Percentiles rank a stretch among this genome's conserved stretches.
These are phyloP conservation scores for Moesziomyces sp. DNA, from an alignment of 1,284 basidiomycete genomes.

Conservation along the genomic window DNA sequence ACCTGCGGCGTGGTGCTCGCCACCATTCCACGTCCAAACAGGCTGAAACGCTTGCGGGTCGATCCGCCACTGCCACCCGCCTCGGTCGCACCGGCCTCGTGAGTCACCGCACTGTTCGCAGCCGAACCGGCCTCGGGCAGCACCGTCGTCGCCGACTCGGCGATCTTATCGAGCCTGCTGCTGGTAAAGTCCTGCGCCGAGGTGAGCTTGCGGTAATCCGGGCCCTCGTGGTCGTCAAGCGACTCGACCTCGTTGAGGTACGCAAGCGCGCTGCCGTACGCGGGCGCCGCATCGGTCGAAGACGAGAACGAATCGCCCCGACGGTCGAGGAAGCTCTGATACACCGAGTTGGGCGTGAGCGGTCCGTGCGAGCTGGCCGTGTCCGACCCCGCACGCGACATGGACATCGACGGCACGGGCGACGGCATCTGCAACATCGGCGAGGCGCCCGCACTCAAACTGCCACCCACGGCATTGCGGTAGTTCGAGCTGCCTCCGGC, in stretches of 20 bases:
- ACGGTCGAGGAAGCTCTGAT: slow-evolving; percentile 45
- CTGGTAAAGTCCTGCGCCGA: slow-evolving; percentile 11
- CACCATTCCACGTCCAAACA: slow-evolving; percentile 26
- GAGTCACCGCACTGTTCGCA: too few relatives aligned
- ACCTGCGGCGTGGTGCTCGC: slow-evolving; percentile 14
- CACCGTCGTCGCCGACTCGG: neutral
- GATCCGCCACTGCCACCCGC: slow-evolving; percentile 1
- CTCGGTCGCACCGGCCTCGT: slow-evolving; percentile 3
- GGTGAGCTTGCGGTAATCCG: slow-evolving; percentile 11
- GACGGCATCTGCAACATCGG: slow-evolving; percentile 38
- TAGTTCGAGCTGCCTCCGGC: slow-evolving; percentile 13
- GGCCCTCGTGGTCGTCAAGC: slow-evolving; percentile 15
- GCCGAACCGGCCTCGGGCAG: too few relatives aligned
- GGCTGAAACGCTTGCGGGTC: slow-evolving; percentile 30
- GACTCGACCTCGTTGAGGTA: slow-evolving; percentile 24
- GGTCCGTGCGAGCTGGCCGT: slow-evolving; percentile 45
- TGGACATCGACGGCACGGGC: slow-evolving; percentile 34
- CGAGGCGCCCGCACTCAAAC: slow-evolving; percentile 16
- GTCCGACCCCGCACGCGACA: slow-evolving; percentile 45
- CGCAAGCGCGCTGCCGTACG: slow-evolving; percentile 12
- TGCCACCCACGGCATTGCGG: slow-evolving; percentile 14
- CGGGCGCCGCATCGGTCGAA: slow-evolving; percentile 15
- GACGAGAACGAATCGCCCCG: slow-evolving; percentile 40
- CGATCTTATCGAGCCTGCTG: slow-evolving; percentile 25
- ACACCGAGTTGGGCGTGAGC: slow-evolving; percentile 39